Percentiles rank a stretch among this genome's conserved stretches.
Evolutionary conservation across 148 eudicot genomes (phyloP).

Genomic region (Oxyria digyna): DNA sequence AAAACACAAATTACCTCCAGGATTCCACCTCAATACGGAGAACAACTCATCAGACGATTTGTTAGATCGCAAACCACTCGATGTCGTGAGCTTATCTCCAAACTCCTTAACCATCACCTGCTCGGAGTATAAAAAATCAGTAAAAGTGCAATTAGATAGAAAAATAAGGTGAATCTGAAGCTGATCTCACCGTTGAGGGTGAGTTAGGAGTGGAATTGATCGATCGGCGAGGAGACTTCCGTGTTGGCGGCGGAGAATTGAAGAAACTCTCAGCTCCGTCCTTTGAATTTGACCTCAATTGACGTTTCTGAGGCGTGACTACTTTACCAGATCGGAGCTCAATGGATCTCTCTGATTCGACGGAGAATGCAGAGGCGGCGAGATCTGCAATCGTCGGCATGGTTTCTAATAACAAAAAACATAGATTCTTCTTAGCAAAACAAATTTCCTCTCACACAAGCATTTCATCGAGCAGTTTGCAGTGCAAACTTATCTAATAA

Average conservation of each 20-base stretch:
- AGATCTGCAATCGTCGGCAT: conserved; percentile 7
- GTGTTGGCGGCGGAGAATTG: conserved; percentile 19
- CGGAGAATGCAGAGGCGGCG: background rate
- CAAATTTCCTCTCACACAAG: too few species aligned
- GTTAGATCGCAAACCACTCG: conserved; percentile 23
- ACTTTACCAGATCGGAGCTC: background rate
- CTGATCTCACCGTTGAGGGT: conserved; percentile 28
- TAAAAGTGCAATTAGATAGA: background rate
- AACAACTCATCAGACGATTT: conserved; percentile 36
- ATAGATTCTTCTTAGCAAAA: too few species aligned
- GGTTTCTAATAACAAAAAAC: too few species aligned
- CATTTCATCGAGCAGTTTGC: too few species aligned
- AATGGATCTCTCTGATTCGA: background rate
- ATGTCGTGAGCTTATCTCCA: conserved; percentile 15
- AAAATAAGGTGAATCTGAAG: too few species aligned
- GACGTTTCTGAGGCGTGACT: conserved; percentile 40
- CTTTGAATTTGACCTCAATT: conserved; percentile 36
- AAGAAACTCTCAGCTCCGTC: conserved; percentile 11
- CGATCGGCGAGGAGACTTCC: conserved; percentile 64
- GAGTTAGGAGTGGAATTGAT: conserved; percentile 29
- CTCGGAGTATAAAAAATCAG: background rate
- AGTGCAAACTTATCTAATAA: too few species aligned
- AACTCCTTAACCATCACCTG: conserved; percentile 30
- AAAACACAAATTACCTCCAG: conserved; percentile 26
- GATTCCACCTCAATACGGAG: conserved; percentile 63